Percentiles rank a stretch among this genome's conserved stretches.
phyloP scores from a whole-genome alignment of 83 land plant species.

The Thuja plicata region DNA sequence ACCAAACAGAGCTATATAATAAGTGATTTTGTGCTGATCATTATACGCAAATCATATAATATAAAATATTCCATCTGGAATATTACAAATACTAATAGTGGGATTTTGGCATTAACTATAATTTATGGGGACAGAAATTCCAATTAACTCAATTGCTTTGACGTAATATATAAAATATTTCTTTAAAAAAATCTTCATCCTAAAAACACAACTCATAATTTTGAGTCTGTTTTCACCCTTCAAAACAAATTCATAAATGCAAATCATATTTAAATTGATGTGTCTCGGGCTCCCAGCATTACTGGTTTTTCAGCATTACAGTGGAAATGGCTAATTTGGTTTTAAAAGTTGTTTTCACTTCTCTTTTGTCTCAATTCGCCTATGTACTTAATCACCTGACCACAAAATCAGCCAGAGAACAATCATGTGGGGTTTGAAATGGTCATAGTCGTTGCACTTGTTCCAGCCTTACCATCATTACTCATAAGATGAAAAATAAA shows the following conservation, averaged over 20 bases:
- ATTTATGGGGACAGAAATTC: background rate
- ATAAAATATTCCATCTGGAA: too few relatives aligned
- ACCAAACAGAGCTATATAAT: too few relatives aligned
- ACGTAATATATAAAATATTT: too few relatives aligned
- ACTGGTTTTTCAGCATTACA: background rate
- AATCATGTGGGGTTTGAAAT: background rate
- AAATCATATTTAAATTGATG: background rate
- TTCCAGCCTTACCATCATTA: background rate
- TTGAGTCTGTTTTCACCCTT: background rate
- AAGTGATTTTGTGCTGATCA: too few relatives aligned
- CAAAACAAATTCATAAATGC: background rate
- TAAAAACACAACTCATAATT: background rate
- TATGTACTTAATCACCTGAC: background rate
- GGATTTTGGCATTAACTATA: background rate
- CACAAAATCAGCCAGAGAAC: background rate
- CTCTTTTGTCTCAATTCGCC: background rate
- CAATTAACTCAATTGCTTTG: background rate
- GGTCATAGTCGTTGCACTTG: background rate
- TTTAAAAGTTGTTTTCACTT: background rate
- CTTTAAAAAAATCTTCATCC: background rate
- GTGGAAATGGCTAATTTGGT: background rate
- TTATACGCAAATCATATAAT: too few relatives aligned
- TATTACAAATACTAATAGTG: background rate
- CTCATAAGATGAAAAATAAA: too few relatives aligned
- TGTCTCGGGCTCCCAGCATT: background rate